Base-by-base conservation (phyloP, 2,329 filamentous ascomycete genomes). In the Cytospora piceicola region DNA sequence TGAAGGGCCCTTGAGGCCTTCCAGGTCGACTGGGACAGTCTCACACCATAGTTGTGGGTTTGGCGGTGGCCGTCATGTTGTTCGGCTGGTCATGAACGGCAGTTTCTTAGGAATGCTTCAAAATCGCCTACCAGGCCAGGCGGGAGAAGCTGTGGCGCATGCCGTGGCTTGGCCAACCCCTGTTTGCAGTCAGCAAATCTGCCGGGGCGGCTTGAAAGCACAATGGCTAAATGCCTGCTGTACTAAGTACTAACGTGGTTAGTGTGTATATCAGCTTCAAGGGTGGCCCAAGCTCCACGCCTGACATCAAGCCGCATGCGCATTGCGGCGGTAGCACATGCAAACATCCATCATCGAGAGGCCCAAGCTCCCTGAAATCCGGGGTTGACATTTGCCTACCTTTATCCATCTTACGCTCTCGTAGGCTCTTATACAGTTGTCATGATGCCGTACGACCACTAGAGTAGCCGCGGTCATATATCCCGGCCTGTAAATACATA, bases 1-100 rank as follows among this genome's bases (percentile, higher is more conserved):
- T 49, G 32, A 17, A 22, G 53, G 58, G 24, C 59, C 62, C 51
- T 67, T 56, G 63, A 67, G 58, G 63, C 63, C 66, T 22, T 65
- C 30, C 66, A 65, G 39, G 55, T 42, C 24, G 56, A 59, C 55
- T 30, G 64, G 42, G 56, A 53, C 58, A 39, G 56, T 52, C 30
- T 42, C 64, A 57, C 24, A 39, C 30, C 66, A 51, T 51, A 65
- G 63, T 32, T 61, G 66, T 55, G 34, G 63, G 58, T 46, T 59
- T 54, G 66, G 63, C 55, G 49, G 58, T 65, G 51, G 63, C 66
- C 24, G 49, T 24, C 46, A 59, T 42, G 66, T 51, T 49, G 58
- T 32, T 32, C 66, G 49, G 42, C 51, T 39, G 66, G 66, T 65
- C 39, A 39, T 63, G 59, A 57, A 62, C 58, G 52, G 58, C 36